Evolutionary conservation across 2,329 filamentous ascomycete genomes (phyloP), one percentile per base, ranked within the genome.

Genomic region (Colletotrichum agaves): DNA sequence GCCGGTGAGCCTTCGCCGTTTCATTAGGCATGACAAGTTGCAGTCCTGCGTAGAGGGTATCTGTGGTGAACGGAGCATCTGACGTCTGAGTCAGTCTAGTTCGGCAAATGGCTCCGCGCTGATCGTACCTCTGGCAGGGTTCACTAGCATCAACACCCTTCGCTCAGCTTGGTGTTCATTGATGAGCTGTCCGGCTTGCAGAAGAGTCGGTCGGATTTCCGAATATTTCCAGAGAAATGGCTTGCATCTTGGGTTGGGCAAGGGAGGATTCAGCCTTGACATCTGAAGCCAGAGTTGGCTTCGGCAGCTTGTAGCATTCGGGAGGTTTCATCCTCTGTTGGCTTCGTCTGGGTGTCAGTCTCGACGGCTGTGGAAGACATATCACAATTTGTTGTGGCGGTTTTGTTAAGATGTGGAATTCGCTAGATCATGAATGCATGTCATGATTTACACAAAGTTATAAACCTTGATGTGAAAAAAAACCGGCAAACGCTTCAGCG

Each of bases 21-120:
- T 87, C 85, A 64, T 82, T 80, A 1, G 85, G 84, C 78, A 84
- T 82, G 4, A 87, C 83, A 0, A 87, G 78, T 73, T 87, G 85
- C 0, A 87, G 78, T 3, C 85, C 85, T 1, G 82, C 84, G 68
- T 87, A 87, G 11, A 88, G 72, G 2, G 84, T 87, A 72, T 87
- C 85, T 3, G 84, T 87, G 1, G 84, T 87, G 71, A 80, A 85
- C 0, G 85, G 85, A 0, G 82, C 82, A 67, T 81, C 82, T 82
- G 53, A 33, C 49, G 49, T 52, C 27, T 15, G 39, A n/a, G 21
- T 55, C 33, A 53, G 59, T 19, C n/a, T 13, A 13, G 33, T 3
- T 23, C n/a, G 7, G 35, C 17, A 12, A 23, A n/a, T 50, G 79
- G 76, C 79, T 15, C 78, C 61, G 63, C 73, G 4, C 15, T 31